Percentiles rank a stretch among this genome's conserved stretches.
These are phyloP conservation scores for Huiozyma naganishii DNA, from an alignment of 805 yeast species.

Conservation along the genomic window DNA sequence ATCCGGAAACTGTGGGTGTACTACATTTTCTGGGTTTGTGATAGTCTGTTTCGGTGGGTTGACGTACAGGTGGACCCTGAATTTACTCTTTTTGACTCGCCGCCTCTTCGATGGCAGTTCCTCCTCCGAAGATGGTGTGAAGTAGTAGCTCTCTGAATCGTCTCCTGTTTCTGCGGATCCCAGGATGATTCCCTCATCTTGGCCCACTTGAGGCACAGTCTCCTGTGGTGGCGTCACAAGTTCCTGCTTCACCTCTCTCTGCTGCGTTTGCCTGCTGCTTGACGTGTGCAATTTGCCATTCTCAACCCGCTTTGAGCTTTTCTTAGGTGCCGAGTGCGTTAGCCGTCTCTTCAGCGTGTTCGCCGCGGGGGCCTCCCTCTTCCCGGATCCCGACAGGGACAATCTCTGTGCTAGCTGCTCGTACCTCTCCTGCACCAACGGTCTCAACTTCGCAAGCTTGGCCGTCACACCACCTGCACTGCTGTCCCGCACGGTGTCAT, in stretches of 20 bases:
- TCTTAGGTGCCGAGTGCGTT: neutral
- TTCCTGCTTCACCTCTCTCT: neutral
- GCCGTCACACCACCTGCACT: neutral
- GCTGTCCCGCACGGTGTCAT: neutral
- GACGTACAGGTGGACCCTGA: conserved; percentile 27
- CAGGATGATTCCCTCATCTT: neutral
- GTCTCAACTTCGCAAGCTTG: conserved; percentile 2
- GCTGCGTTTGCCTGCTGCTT: neutral
- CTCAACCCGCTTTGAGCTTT: neutral
- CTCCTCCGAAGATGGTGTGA: conserved; percentile 25
- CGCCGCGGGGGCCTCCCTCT: neutral
- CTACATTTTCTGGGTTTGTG: conserved; percentile 51
- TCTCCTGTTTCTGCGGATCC: neutral
- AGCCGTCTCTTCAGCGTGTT: neutral
- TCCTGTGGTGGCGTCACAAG: neutral
- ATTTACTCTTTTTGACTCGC: conserved; percentile 11
- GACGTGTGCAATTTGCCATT: neutral
- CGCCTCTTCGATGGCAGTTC: conserved; percentile 12
- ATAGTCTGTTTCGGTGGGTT: conserved; percentile 37
- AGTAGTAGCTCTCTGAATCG: conserved; percentile 14
- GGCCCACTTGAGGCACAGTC: neutral
- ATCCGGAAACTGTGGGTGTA: conserved; percentile 33
- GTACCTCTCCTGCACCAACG: conserved; percentile 1
- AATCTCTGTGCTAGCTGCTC: neutral
- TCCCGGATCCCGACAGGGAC: no score